Percentiles rank a stretch among this genome's conserved stretches.
phyloP scores from a whole-genome alignment of 148 eudicot species.

The Pouteria glomerata region DNA sequence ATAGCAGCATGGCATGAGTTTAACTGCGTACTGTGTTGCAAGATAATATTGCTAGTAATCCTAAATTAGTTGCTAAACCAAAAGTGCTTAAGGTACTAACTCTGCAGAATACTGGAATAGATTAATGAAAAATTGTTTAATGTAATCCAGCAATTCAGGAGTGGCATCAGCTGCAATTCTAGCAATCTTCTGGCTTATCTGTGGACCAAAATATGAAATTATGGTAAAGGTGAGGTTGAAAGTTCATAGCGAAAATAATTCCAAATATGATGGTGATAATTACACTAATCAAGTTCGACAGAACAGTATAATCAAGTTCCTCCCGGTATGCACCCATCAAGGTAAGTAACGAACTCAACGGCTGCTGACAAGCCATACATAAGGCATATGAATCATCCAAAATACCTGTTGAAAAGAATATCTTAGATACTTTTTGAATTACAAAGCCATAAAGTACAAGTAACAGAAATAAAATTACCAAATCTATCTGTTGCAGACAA shows the following conservation, averaged over 20 bases:
- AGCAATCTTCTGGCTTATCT: constrained; percentile 68
- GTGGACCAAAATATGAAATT: constrained; percentile 6
- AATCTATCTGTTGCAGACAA: constrained; percentile 78
- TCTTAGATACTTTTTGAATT: not conserved
- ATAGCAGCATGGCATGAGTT: not conserved
- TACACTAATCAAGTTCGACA: constrained; percentile 79
- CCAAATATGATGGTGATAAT: constrained; percentile 10
- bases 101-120: constrained; percentile 73
- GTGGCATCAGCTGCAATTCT: constrained; percentile 83
- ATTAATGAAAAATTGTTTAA: constrained; percentile 61
- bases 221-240: constrained; percentile 8
- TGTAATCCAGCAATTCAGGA: constrained; percentile 48
- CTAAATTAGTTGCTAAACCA: no score
- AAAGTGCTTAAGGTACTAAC: constrained; percentile 33
- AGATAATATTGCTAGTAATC: no score
- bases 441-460: not conserved
- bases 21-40: not conserved
- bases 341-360: constrained; percentile 64
- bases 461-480: constrained; percentile 37
- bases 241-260: not conserved
- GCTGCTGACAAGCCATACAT: constrained; percentile 68
- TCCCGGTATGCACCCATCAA: constrained; percentile 77
- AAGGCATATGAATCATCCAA: constrained; percentile 86
- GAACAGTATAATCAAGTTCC: constrained; percentile 86
- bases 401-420: constrained; percentile 50